These are phyloP conservation scores for Globisporangium spiculum DNA, from an alignment of 352 stramenopile genomes.

Conservation along the genomic window DNA sequence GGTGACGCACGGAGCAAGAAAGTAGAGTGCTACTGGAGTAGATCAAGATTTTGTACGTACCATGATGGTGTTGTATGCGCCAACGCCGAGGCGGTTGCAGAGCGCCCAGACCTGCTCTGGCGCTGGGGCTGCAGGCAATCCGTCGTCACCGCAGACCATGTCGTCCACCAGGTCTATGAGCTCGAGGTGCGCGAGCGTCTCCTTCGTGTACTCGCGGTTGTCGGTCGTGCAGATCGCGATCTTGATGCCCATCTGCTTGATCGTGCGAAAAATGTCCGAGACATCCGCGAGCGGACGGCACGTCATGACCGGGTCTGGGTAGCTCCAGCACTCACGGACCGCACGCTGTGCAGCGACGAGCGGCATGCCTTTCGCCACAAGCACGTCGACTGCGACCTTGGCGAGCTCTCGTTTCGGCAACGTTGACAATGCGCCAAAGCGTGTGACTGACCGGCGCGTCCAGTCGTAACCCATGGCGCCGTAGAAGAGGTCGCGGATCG, in stretches of 20 bases:
- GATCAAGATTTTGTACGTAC: constrained; percentile 10
- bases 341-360: constrained; percentile 12
- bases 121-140: constrained; percentile 26
- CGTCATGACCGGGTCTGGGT: constrained; percentile 28
- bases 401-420: constrained; percentile 31
- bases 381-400: constrained; percentile 26
- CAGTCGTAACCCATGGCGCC: constrained; percentile 38
- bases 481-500: constrained; percentile 29
- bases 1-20: background rate
- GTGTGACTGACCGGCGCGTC: constrained; percentile 20
- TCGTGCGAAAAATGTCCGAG: constrained; percentile 26
- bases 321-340: constrained; percentile 26
- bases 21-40: background rate
- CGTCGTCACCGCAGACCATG: constrained; percentile 52
- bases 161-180: constrained; percentile 34
- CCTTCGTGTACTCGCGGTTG: constrained; percentile 30
- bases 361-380: constrained; percentile 25
- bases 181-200: constrained; percentile 30
- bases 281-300: constrained; percentile 30
- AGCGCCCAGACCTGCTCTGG: constrained; percentile 41
- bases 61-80: constrained; percentile 42
- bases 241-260: constrained; percentile 41
- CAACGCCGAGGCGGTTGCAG: constrained; percentile 35
- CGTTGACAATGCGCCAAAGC: constrained; percentile 31
- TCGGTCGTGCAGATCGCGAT: constrained; percentile 53